Base-by-base conservation (phyloP, 2,329 filamentous ascomycete genomes). In the Pseudogymnoascus sp. region DNA sequence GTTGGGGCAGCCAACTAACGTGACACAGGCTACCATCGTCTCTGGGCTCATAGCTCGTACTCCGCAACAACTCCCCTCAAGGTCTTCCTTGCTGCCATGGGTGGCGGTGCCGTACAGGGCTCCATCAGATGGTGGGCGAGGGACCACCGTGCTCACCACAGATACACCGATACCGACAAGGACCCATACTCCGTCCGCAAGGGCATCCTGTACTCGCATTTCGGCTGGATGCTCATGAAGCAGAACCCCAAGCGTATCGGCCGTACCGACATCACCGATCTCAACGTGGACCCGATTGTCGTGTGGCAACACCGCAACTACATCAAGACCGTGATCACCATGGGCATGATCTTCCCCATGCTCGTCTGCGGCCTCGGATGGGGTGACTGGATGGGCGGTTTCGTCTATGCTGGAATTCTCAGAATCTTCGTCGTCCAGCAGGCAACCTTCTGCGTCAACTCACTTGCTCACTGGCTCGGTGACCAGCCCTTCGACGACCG, bases 201-300 rank as follows among this genome's bases (percentile, higher is more conserved):
- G 82, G 91, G 91, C 69, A 82, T 94, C 60, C 77, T 91, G 69
- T 93, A 92, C 83, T 91, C 84, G 62, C 88, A 91, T 78, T 80
- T 95, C 63, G 91, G 91, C 71, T 95, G 91, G 91, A 94, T 95
- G 90, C 77, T 95, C 72, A 86, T 95, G 83, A 93, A 93, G 82
- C 91, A 95, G 79, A 93, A 95, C 80, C 90, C 90, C 68, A 93
- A 93, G 83, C 84, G 88, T 66, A 90, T 91, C 71, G 91, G 91
- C 72, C 89, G 91, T 66, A 92, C 90, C 75, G 91, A 95, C 70
- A 94, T 95, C 72, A 88, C 88, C 70, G 91, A 95, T 72, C 80
- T 95, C 69, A 94, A 94, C 78, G 89, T 93, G 75, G 90, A 94
- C 72, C 81, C 88, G 60, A 84, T 95, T 65, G 91, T 95, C 47